Conservation (phyloP, 2,329 filamentous ascomycete species). For the Pseudofabraea citricarpa region DNA sequence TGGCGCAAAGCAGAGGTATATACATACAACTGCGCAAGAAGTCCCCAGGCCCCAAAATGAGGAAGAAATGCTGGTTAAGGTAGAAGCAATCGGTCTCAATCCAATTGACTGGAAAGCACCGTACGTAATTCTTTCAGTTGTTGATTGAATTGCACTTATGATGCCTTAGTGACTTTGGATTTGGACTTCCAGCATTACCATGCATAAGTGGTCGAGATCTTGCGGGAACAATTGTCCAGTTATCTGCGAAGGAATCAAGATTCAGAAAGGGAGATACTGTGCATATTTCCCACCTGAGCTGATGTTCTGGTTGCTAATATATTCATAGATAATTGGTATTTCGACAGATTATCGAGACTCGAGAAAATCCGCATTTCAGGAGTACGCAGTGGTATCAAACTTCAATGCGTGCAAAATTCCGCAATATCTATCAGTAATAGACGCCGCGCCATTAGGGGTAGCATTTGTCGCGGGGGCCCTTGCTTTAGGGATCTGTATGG, state of each 20-base stretch:
- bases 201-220: conserved; percentile 44
- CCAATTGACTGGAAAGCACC: conserved; percentile 79
- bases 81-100: conserved; percentile 59
- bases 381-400: conserved; percentile 47
- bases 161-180: conserved; percentile 39
- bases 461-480: conserved; percentile 57
- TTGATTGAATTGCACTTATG: conserved; percentile 53
- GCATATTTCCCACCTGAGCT: conserved; percentile 20
- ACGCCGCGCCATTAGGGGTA: conserved; percentile 25
- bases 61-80: conserved; percentile 55
- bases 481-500: conserved; percentile 64
- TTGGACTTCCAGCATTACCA: conserved; percentile 22
- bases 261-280: conserved; percentile 52
- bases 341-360: conserved; percentile 27
- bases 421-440: conserved; percentile 9
- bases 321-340: conserved; percentile 29
- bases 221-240: conserved; percentile 57
- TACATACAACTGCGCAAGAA: conserved; percentile 36
- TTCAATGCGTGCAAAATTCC: conserved; percentile 26
- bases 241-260: conserved; percentile 35
- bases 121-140: conserved; percentile 67
- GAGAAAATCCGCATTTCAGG: conserved; percentile 25
- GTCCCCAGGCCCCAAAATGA: conserved; percentile 49
- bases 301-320: conserved; percentile 4
- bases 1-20: conserved; percentile 44